phyloP scores from a whole-genome alignment of 371 early-diverging fungal species.

The Fennellomyces sp. region DNA sequence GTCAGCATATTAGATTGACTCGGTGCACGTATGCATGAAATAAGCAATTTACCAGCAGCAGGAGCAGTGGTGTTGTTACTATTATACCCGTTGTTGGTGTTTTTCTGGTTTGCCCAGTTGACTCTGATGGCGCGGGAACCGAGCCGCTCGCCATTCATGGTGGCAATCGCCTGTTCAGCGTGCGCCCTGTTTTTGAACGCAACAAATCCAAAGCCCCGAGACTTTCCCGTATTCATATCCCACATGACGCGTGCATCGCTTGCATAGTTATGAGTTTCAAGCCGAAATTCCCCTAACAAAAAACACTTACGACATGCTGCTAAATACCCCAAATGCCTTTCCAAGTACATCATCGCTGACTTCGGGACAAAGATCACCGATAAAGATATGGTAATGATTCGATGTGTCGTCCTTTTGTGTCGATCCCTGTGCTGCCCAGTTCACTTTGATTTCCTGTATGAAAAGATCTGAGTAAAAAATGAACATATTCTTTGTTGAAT shows the following conservation, averaged over 20 bases:
- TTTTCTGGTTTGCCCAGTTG: conserved; percentile 73
- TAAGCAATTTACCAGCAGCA: conserved; percentile 2
- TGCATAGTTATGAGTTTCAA: neutral
- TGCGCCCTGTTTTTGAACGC: conserved; percentile 81
- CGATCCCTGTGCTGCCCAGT: conserved; percentile 47
- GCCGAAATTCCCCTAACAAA: neutral
- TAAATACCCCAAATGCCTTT: conserved; percentile 68
- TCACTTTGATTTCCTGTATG: conserved; percentile 46
- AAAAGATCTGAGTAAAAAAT: neutral
- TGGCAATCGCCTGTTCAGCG: conserved; percentile 79
- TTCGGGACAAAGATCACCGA: conserved; percentile 87
- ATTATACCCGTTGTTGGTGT: neutral
- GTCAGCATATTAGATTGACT: too few species aligned
- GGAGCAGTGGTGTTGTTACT: neutral
- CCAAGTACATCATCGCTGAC: conserved; percentile 73
- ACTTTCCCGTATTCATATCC: conserved; percentile 76
- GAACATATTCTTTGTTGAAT: neutral
- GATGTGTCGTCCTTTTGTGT: conserved; percentile 57
- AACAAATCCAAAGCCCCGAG: conserved; percentile 84
- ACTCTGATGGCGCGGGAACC: conserved; percentile 65
- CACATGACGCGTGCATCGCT: conserved; percentile 68
- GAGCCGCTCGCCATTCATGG: conserved; percentile 84
- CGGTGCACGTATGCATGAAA: neutral
- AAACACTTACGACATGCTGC: conserved; percentile 60
- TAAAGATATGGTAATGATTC: conserved; percentile 82